Base-by-base conservation (phyloP, 352 stramenopile genomes). In the Sclerospora graminicola region DNA sequence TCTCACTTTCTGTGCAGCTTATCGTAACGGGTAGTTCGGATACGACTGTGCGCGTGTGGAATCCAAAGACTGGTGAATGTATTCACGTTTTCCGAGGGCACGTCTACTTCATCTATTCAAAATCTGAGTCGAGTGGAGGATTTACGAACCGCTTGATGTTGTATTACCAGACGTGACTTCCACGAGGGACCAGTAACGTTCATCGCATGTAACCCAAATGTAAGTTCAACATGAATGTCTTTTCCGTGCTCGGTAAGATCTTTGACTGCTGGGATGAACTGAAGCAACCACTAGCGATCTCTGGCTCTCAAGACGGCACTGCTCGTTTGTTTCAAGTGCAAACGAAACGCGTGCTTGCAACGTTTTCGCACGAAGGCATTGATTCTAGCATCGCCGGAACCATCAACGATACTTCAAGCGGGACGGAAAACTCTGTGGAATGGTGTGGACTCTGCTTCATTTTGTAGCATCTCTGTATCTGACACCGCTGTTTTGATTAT, bases 31-130 rank as follows among this genome's bases (percentile, higher is more conserved):
- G 91, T 7, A 97, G 85, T 51, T 61, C 80, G 0, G 95, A 99
- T 60, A 75, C 80, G n/a, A 97, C 92, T 15, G 72, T 98, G 30
- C 75, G 94, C 13, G 58, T 98, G 26, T 99, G 94, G 95, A 96
- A 96, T 34, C 94, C 94, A 2, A 97, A 96, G 62, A 96, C 84
- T 4, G 94, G 93, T 33, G 77, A 97, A 42, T 97, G 87, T 62
- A 83, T 74, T 35, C 80, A 94, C 47, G 82, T 93, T 30, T 95
- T 95, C 60, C 66, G 78, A 40, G 82, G 81, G 75, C 87, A 60
- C 29, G 66, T 18, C 38, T 16, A n/a, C 0, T 30, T 15, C 8
- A 23, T 49, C 3, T 42, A 8, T 30, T 16, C 24, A 2, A 37
- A 8, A 16, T 5, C 31, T 9, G 10, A 14, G 9, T 26, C 21